These are phyloP conservation scores for Glutinoglossum americanum DNA, from an alignment of 495 filamentous ascomycete genomes.

Conservation along the genomic window DNA sequence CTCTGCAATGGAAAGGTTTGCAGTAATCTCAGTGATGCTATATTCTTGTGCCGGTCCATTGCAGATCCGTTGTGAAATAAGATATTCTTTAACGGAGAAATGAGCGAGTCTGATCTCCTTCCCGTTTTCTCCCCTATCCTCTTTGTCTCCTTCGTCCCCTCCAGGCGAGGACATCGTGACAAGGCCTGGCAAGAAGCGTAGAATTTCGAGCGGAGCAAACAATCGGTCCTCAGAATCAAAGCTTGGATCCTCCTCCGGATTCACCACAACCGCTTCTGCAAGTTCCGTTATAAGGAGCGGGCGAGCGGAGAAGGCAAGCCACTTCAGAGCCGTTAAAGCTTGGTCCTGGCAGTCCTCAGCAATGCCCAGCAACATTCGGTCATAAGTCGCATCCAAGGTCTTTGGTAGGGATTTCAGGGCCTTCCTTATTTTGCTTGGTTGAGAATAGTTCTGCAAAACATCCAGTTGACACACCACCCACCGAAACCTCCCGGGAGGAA, in stretches of 20 bases:
- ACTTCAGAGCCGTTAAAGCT: slow-evolving; percentile 8
- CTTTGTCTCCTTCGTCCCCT: too few species aligned
- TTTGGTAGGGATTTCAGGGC: slow-evolving; percentile 18
- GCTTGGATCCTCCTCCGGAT: not conserved
- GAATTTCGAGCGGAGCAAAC: too few species aligned
- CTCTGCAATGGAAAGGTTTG: too few species aligned
- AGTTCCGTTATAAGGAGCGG: not conserved
- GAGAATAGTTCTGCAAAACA: slow-evolving; percentile 13
- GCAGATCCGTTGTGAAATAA: too few species aligned
- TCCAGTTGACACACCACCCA: slow-evolving; percentile 26
- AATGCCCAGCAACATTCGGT: slow-evolving; percentile 16
- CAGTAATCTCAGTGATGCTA: too few species aligned
- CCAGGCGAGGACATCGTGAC: too few species aligned
- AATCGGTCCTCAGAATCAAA: too few species aligned
- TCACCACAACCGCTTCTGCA: not conserved
- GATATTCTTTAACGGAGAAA: too few species aligned
- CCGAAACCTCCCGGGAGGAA: slow-evolving; percentile 22
- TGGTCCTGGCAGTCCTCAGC: slow-evolving; percentile 10
- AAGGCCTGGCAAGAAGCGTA: too few species aligned
- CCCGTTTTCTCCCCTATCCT: too few species aligned
- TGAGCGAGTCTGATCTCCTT: too few species aligned
- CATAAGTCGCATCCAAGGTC: slow-evolving; percentile 21
- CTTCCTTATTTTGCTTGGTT: slow-evolving; percentile 7
- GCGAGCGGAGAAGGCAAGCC: slow-evolving; percentile 1
- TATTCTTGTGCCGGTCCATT: too few species aligned